phyloP scores from a whole-genome alignment of 345 rosid species.

The Trapa bicornis region DNA sequence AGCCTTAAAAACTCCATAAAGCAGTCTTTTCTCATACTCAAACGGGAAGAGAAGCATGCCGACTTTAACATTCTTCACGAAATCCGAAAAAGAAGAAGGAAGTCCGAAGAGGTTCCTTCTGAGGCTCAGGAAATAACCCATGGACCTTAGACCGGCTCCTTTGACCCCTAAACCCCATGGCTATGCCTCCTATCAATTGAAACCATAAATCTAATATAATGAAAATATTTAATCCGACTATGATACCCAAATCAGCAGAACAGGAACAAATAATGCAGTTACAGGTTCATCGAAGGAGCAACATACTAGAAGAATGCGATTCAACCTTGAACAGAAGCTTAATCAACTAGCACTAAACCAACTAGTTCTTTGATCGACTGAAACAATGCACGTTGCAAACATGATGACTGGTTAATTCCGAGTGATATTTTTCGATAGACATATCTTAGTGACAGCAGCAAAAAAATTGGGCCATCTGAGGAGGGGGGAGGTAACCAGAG shows the following conservation, averaged over 20 bases:
- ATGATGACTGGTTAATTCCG: too few relatives aligned
- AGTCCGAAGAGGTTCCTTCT: slow-evolving; percentile 42
- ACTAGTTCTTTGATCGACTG: too few relatives aligned
- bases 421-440: too few relatives aligned
- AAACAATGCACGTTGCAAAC: not conserved
- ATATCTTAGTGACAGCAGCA: not conserved
- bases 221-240: not conserved
- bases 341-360: not conserved
- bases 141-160: not conserved
- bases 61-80: slow-evolving; percentile 49
- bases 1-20: slow-evolving; percentile 63
- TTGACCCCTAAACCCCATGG: not conserved
- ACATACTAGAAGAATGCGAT: too few relatives aligned
- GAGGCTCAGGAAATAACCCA: slow-evolving; percentile 14
- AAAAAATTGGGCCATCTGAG: not conserved
- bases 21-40: slow-evolving; percentile 47
- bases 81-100: slow-evolving; percentile 25
- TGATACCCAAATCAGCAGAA: not conserved
- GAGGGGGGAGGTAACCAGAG: not conserved
- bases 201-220: not conserved
- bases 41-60: slow-evolving; percentile 68
- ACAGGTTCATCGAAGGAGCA: not conserved
- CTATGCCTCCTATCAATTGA: not conserved
- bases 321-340: not conserved
- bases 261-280: not conserved